phyloP scores from a whole-genome alignment of 208 protist species.

The Phytomonas sp. region DNA sequence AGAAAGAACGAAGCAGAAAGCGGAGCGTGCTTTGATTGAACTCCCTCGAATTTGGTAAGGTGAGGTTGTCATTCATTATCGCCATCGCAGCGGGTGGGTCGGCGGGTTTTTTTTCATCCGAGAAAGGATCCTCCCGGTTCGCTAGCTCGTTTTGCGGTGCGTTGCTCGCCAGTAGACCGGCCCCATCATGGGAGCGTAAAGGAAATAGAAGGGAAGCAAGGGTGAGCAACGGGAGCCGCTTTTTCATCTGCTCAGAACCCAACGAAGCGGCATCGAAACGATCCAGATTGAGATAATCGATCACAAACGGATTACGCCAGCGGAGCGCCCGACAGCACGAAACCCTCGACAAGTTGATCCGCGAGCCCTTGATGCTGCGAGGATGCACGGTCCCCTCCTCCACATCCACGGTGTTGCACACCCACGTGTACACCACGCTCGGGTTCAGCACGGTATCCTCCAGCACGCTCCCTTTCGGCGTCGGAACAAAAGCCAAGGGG shows the following conservation, averaged over 20 bases:
- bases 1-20: constrained; percentile 67
- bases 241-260: constrained; percentile 20
- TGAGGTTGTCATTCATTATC: constrained; percentile 3
- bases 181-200: constrained; percentile 17
- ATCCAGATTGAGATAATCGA: constrained; percentile 59
- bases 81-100: background rate
- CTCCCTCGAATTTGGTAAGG: constrained; percentile 6
- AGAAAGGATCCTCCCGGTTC: background rate
- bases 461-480: constrained; percentile 34
- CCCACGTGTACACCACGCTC: constrained; percentile 22
- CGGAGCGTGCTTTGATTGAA: constrained; percentile 65
- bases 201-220: constrained; percentile 58
- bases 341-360: constrained; percentile 43
- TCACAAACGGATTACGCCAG: constrained; percentile 34
- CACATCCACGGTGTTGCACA: constrained; percentile 24
- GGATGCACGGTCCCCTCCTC: constrained; percentile 9
- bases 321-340: constrained; percentile 44
- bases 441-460: constrained; percentile 31
- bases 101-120: no score
- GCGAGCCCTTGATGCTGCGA: constrained; percentile 19
- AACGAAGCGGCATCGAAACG: constrained; percentile 7
- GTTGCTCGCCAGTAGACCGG: constrained; percentile 1
- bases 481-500: constrained; percentile 23
- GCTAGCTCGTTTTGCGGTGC: background rate
- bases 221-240: constrained; percentile 60